Evolutionary conservation across 129 eudicot genomes (phyloP).

Genomic region (Lactuca sativa): DNA sequence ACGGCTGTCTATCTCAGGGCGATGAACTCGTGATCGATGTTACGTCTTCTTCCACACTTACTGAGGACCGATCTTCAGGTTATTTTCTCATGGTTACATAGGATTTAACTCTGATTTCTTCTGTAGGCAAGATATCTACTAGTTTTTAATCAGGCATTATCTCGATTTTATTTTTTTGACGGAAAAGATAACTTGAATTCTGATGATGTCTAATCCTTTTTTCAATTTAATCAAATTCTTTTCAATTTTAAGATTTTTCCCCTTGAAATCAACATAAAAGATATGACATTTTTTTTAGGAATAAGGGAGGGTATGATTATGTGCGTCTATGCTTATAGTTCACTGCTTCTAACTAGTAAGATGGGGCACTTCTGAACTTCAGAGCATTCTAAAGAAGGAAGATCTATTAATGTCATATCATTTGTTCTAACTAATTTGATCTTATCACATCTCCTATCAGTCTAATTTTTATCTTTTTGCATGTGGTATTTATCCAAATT

Average conservation of each 20-base stretch:
- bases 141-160: neutral
- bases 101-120: neutral
- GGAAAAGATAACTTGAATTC: slow-evolving; percentile 11
- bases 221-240: neutral
- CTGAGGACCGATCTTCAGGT: slow-evolving; percentile 27
- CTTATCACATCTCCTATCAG: neutral
- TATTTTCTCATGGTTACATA: neutral
- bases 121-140: neutral
- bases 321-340: neutral
- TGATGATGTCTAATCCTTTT: neutral
- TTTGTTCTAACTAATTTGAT: neutral
- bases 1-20: slow-evolving; percentile 8
- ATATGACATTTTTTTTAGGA: neutral
- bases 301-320: neutral
- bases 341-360: neutral
- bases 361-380: neutral
- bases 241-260: neutral
- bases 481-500: neutral
- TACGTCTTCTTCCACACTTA: slow-evolving; percentile 13
- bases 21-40: slow-evolving; percentile 11
- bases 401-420: neutral
- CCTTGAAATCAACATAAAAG: neutral
- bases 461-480: neutral
- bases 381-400: neutral
- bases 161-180: neutral